A percentile compares a stretch with the other conserved stretches of the same genome.
Evolutionary conservation across 2,329 filamentous ascomycete species (phyloP).

Genomic region (Chaetomiaceae sp.): DNA sequence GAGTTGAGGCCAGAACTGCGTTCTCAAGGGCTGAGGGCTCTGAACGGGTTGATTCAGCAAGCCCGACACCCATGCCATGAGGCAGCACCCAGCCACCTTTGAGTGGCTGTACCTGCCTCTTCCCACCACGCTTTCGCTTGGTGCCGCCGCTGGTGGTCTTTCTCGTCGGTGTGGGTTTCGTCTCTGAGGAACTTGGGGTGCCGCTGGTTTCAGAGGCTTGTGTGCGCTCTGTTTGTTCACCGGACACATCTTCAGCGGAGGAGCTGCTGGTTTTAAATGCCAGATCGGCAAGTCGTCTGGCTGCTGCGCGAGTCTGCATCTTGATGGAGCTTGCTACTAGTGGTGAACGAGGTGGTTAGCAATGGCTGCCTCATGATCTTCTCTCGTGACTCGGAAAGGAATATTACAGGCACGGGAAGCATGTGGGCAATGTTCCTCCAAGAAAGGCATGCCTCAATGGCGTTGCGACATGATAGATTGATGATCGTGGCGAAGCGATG

Average conservation of each 20-base stretch:
- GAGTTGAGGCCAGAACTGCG: not conserved
- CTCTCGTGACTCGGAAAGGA: no score
- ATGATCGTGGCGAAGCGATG: no score
- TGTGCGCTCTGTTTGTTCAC: not conserved
- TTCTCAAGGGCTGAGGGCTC: not conserved
- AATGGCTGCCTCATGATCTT: not conserved
- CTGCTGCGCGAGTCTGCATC: constrained; percentile 15
- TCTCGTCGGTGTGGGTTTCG: not conserved
- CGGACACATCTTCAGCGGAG: no score
- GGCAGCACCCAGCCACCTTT: constrained; percentile 17
- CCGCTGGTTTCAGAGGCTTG: no score
- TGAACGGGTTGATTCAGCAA: not conserved
- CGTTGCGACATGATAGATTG: no score
- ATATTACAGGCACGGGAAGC: no score
- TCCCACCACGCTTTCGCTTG: constrained; percentile 11
- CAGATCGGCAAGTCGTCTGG: not conserved
- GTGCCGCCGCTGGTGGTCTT: not conserved
- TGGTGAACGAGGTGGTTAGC: not conserved
- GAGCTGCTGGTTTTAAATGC: not conserved
- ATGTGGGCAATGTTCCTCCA: no score
- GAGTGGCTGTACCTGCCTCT: constrained; percentile 8
- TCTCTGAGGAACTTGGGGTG: no score
- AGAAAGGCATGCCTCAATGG: no score
- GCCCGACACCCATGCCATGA: constrained; percentile 19
- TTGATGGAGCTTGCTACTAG: no score